Base-by-base conservation (phyloP, 805 yeast genomes). In the Tetrapisispora phaffii region DNA sequence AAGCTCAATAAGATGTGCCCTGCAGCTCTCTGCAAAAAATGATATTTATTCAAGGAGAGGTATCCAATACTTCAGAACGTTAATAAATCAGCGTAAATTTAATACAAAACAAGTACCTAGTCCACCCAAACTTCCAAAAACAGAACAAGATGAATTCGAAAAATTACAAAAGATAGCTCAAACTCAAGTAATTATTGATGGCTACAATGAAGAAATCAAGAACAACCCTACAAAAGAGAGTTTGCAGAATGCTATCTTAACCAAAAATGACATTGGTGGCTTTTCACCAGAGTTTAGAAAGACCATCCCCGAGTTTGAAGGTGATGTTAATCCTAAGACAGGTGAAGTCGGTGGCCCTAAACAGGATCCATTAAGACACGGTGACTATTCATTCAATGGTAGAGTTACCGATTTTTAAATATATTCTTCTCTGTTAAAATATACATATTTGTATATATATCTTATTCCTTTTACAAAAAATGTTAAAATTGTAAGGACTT, bases 281-380 rank as follows among this genome's bases (percentile, higher is more conserved):
- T 76, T 81, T 54, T 79, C 82, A 1, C 83, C 89, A 1, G 85
- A 77, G 45, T 77, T 72, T 51, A 73, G 83, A 61, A 79, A 82
- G 62, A 81, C 88, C 3, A 81, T 88, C 44, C 95, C 96, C 2
- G 98, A 93, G 58, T 93, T 93, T 60, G 96, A 89, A 65, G 98
- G 98, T 1, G 89, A 88, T 50, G 79, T 74, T 16, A 93, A 93
- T 60, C 98, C 98, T 0, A 75, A 71, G 47, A 93, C 98, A 0
- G 98, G 98, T 3, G 98, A 93, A 66, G 72, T 82, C 20, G 96
- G 96, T 40, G 98, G 98, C 0, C 98, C 98, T 22, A 93, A 93
- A 59, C 97, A 93, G 63, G 97, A 93, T 59, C 98, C 98, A 0
- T 72, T 87, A 51, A 78, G 80, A 56, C 90, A 86, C 56, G 88